Base-by-base conservation (phyloP, 2,329 filamentous ascomycete genomes). In the Pyricularia sp. region DNA sequence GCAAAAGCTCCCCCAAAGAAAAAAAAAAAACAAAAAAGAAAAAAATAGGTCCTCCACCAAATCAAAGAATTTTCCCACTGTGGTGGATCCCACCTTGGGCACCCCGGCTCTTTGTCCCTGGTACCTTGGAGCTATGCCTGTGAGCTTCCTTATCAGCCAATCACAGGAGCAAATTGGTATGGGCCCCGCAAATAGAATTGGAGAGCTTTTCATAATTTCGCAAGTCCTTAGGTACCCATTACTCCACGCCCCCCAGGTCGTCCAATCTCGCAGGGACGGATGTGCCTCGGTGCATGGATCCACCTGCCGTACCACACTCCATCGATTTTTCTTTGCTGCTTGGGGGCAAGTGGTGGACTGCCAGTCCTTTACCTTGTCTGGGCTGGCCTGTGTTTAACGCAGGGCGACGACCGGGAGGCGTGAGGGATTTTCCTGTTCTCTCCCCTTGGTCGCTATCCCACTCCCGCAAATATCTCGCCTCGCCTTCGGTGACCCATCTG, bases 171-270 rank as follows among this genome's bases (percentile, higher is more conserved):
- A 25, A 33, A 65, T 36, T 65, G 31, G 4, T 9, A 14, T 2
- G 12, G 31, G 64, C 64, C 26, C 59, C 14, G 59, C 30, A n/a
- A n/a, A 31, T 23, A 7, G 59, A 68, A 65, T 68, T 73, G 74
- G 70, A 73, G 72, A 73, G 74, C 70, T 73, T 75, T 36, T 76
- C 70, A 76, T 72, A 71, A 73, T 74, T 71, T 74, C 73, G 72
- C 72, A 72, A 71, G 71, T 69, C 67, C 66, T 66, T 70, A 73
- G 69, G 76, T 77, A 77, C 72, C 73, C 31, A 67, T 14, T 36
- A 69, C 69, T 67, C 67, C 66, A 67, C 69, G 64, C 71, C 67
- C 72, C 71, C 69, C 71, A 69, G 66, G 70, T 66, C 69, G 71
- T 66, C 72, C 74, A 70, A 72, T 71, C 70, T 71, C 69, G 67